phyloP scores from a whole-genome alignment of 306 rosid species.

The Sindora glabra region DNA sequence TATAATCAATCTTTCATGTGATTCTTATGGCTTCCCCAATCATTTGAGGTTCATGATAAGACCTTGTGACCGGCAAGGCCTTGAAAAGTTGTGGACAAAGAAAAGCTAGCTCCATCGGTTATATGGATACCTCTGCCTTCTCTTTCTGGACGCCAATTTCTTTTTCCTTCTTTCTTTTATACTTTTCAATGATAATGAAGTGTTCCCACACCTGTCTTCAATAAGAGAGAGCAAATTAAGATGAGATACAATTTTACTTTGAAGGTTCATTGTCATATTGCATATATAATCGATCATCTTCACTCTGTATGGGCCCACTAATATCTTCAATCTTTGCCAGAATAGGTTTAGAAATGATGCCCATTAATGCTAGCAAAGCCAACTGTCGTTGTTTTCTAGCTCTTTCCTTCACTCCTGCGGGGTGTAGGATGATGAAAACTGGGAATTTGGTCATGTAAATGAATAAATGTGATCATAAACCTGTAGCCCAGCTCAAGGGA shows the following conservation, averaged over 20 bases:
- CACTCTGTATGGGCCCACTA: conserved; percentile 12
- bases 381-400: too few species aligned
- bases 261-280: conserved; percentile 14
- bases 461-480: too few species aligned
- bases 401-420: neutral
- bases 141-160: conserved; percentile 6
- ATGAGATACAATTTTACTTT: conserved; percentile 21
- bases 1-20: too few species aligned
- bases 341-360: neutral
- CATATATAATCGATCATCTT: conserved; percentile 10
- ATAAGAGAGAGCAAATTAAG: conserved; percentile 13
- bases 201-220: conserved; percentile 26
- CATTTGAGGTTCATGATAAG: conserved; percentile 28
- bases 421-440: neutral
- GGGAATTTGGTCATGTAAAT: too few species aligned
- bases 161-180: conserved; percentile 6
- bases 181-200: conserved; percentile 24
- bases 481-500: too few species aligned
- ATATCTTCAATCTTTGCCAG: too few species aligned
- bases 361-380: neutral
- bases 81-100: neutral
- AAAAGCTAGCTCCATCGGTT: conserved; percentile 21
- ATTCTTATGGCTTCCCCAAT: conserved; percentile 23
- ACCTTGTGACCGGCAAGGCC: conserved; percentile 20
- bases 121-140: conserved; percentile 13